These are phyloP conservation scores for Odontarrhena argentea DNA, from an alignment of 345 rosid species.

Conservation along the genomic window DNA sequence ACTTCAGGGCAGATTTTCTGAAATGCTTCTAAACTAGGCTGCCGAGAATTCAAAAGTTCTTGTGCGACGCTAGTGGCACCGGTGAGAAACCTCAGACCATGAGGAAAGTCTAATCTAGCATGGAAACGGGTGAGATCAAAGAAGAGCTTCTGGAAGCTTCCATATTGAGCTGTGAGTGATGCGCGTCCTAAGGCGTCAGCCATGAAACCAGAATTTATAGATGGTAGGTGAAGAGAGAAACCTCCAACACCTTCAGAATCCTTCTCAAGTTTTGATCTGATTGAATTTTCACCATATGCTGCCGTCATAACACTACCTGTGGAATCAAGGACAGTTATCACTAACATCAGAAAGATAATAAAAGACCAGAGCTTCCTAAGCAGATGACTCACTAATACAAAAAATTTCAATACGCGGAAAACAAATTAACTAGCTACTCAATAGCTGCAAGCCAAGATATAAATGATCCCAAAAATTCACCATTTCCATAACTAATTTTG, in stretches of 20 bases:
- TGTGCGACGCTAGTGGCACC: constrained; percentile 63
- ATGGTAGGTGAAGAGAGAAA: constrained; percentile 51
- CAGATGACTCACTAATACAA: constrained; percentile 4
- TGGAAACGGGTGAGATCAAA: constrained; percentile 80
- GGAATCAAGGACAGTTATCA: constrained; percentile 2
- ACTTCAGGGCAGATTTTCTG: constrained; percentile 66
- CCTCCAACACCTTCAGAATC: constrained; percentile 46
- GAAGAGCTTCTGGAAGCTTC: constrained; percentile 74
- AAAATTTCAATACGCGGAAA: constrained; percentile 1
- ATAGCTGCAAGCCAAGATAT: not conserved
- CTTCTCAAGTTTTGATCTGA: constrained; percentile 43
- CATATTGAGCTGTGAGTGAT: constrained; percentile 79
- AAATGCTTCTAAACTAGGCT: constrained; percentile 57
- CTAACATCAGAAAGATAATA: constrained; percentile 4
- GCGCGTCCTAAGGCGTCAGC: constrained; percentile 78
- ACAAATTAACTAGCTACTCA: not conserved
- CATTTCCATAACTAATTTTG: not conserved
- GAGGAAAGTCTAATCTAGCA: constrained; percentile 71
- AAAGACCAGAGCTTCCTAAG: not conserved
- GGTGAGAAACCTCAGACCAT: constrained; percentile 67
- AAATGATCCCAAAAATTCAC: not conserved
- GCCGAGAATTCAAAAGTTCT: constrained; percentile 62
- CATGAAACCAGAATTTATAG: constrained; percentile 57
- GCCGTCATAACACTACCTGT: constrained; percentile 73
- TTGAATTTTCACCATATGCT: constrained; percentile 62